Evolutionary conservation across 2,329 filamentous ascomycete species (phyloP).

Genomic region (Calonectria fujianensis): DNA sequence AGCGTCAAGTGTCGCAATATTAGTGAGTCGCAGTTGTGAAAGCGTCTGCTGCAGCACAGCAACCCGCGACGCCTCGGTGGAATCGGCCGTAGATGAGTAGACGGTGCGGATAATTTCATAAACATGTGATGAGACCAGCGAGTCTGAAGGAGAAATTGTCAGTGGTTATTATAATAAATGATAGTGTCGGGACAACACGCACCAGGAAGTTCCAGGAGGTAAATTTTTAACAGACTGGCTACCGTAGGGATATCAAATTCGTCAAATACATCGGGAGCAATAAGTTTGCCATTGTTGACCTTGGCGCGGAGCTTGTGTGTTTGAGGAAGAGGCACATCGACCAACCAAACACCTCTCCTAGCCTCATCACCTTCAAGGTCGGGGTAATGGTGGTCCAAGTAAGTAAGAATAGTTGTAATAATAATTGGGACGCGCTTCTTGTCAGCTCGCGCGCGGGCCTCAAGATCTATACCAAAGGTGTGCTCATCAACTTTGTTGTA

Average conservation of each 20-base stretch:
- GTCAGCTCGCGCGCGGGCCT: constrained; percentile 93
- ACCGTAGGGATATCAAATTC: constrained; percentile 96
- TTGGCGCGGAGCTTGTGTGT: constrained; percentile 88
- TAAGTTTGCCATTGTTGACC: constrained; percentile 90
- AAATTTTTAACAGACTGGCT: constrained; percentile 93
- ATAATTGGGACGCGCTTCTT: constrained; percentile 96
- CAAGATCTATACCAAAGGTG: constrained; percentile 98
- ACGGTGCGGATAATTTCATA: constrained; percentile 99
- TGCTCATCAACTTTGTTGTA: constrained; percentile 99
- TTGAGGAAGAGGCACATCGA: constrained; percentile 89
- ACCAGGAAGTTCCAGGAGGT: constrained; percentile 96
- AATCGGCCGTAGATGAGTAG: constrained; percentile 88
- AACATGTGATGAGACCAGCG: constrained; percentile 97
- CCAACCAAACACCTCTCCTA: constrained; percentile 92
- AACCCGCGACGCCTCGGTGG: constrained; percentile 85
- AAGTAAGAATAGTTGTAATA: constrained; percentile 94
- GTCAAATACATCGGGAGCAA: constrained; percentile 84
- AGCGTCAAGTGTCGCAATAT: constrained; percentile 98
- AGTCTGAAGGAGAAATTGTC: constrained; percentile 75
- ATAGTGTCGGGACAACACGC: constrained; percentile 59
- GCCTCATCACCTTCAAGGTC: constrained; percentile 98
- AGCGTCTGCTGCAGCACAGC: constrained; percentile 96
- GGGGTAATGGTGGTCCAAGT: constrained; percentile 96
- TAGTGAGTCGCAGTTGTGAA: constrained; percentile 93
- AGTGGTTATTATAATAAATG: constrained; percentile 48